phyloP scores from a whole-genome alignment of 1,284 basidiomycete species.

The Veloboletus limbatus region DNA sequence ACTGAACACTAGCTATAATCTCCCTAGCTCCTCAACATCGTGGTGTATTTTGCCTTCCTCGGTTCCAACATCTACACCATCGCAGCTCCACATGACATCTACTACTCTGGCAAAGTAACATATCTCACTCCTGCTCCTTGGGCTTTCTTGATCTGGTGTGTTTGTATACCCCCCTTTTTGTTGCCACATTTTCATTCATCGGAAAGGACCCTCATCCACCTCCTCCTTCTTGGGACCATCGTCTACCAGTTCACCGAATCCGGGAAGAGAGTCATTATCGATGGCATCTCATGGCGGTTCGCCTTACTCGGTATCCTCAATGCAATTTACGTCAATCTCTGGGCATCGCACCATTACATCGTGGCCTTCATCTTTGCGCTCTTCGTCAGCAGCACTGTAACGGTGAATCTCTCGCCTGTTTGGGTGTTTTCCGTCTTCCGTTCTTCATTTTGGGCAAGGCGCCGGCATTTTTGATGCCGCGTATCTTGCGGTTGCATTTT shows the following conservation, averaged over 20 bases:
- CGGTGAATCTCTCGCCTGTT: conserved; percentile 41
- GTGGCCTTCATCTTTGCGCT: conserved; percentile 83
- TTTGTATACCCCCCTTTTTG: conserved; percentile 13
- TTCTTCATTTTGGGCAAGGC: conserved; percentile 12
- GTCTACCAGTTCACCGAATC: conserved; percentile 84
- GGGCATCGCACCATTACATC: conserved; percentile 71
- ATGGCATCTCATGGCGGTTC: conserved; percentile 87
- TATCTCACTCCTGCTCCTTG: conserved; percentile 90
- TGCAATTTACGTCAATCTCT: conserved; percentile 81
- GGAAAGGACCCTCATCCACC: conserved; percentile 77
- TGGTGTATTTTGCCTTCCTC: conserved; percentile 80
- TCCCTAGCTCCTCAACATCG: conserved; percentile 68
- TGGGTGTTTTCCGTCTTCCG: conserved; percentile 4
- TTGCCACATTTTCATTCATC: conserved; percentile 14
- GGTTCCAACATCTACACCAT: conserved; percentile 87
- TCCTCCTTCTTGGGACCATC: conserved; percentile 83
- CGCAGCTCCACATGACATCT: conserved; percentile 67
- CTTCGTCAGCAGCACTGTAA: conserved; percentile 78
- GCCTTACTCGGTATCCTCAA: conserved; percentile 84
- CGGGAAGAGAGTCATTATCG: conserved; percentile 82
- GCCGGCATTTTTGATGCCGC: conserved; percentile 5
- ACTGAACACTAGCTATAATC: background rate
- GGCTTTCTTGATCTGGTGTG: conserved; percentile 80
- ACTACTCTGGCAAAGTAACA: conserved; percentile 73
- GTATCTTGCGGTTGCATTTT: conserved; percentile 5